Evolutionary conservation across 208 protist species (phyloP), one percentile per base, ranked within the genome.

Genomic region (Trypanosoma rangeli): DNA sequence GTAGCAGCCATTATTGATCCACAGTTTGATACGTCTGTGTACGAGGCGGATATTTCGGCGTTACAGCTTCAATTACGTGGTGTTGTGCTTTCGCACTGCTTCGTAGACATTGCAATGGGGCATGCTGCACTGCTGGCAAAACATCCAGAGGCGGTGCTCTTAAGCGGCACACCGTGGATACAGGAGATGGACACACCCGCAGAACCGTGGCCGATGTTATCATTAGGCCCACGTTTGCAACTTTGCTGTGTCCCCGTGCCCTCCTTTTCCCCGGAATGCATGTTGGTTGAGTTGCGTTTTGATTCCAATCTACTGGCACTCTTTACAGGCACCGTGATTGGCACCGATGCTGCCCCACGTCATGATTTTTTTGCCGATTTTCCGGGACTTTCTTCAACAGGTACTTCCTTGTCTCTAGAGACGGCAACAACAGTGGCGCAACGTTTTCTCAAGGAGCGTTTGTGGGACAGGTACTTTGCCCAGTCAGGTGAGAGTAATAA

Each of bases 21-120:
- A 5, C 74, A 74, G 16, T 31, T 56, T 16, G 76, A 89, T 64
- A 70, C 64, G 44, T 50, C 79, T 20, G 22, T 54, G 3, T 91
- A 91, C 58, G 48, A 65, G 57, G 70, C 60, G 0, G 89, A 92
- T 57, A 62, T 93, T 13, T 22, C 52, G 7, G 18, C 26, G 15
- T 52, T 95, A 20, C 49, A 71, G 10, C 64, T 86, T 44, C 58
- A 29, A 12, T 65, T 93, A 18, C 31, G 56, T 8, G 64, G 62
- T 28, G 62, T 93, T 44, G 60, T 92, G 46, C 74, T 93, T 33
- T 93, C 89, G 22, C 86, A 92, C 67, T 87, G 78, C 74, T 90
- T 83, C 66, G 79, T 91, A 1, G 89, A 94, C 62, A 68, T 86
- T 44, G 74, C 70, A 12, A 56, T 84, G 22, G 84, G 85, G 16